Evolutionary conservation across 495 filamentous ascomycete genomes (phyloP).

Genomic region (Lasiosphaeria miniovina): DNA sequence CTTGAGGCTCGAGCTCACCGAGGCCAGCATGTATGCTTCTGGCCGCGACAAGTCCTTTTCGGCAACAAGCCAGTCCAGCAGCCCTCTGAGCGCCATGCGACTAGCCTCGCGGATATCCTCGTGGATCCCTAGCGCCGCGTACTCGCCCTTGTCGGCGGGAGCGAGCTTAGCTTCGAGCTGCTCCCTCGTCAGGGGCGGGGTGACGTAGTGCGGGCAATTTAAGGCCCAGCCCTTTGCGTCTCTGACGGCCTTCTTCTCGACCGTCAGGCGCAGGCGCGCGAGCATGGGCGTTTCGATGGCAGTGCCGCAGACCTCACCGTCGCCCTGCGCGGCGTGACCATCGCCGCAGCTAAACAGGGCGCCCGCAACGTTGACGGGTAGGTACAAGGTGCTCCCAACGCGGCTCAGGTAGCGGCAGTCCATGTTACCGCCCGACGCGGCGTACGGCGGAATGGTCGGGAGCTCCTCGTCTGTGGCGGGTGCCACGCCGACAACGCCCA

Average conservation of each 20-base stretch:
- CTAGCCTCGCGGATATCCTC: conserved; percentile 44
- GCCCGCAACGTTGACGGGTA: conserved; percentile 48
- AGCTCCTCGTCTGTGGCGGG: conserved; percentile 41
- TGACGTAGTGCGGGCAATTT: conserved; percentile 44
- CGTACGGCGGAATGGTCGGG: conserved; percentile 49
- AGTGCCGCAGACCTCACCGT: conserved; percentile 53
- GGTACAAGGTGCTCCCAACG: conserved; percentile 43
- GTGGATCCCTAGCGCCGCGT: conserved; percentile 46
- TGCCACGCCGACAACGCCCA: conserved; percentile 52
- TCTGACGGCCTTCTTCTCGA: conserved; percentile 32
- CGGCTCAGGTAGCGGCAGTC: conserved; percentile 45
- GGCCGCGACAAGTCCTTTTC: conserved; percentile 43
- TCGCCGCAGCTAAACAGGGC: conserved; percentile 53
- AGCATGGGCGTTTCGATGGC: conserved; percentile 54
- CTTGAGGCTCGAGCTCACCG: conserved; percentile 45
- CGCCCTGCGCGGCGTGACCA: conserved; percentile 54
- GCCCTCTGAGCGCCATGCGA: conserved; percentile 40
- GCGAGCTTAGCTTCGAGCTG: conserved; percentile 24
- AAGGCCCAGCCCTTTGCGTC: conserved; percentile 37
- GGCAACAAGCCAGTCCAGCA: conserved; percentile 45
- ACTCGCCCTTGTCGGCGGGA: conserved; percentile 38
- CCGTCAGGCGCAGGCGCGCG: conserved; percentile 43
- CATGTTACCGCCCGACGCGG: conserved; percentile 47
- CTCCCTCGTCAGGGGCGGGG: conserved; percentile 23
- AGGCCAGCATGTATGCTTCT: conserved; percentile 51